Evolutionary conservation across 1,284 basidiomycete species (phyloP).

Genomic region (Xerocomus amazonicus): DNA sequence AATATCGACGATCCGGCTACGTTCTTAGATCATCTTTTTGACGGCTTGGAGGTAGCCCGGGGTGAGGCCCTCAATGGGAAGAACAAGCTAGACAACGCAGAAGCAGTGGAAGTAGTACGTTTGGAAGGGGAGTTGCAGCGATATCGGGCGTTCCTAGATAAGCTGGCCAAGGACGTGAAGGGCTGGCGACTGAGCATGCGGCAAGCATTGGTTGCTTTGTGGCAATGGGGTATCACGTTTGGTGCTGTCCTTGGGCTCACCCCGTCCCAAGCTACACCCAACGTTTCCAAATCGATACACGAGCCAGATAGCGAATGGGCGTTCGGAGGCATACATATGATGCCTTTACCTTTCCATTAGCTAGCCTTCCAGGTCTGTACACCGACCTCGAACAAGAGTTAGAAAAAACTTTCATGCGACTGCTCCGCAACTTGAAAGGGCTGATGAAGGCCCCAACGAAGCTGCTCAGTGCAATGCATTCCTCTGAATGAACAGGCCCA

Average conservation of each 20-base stretch:
- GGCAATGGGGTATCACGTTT: slow-evolving; percentile 62
- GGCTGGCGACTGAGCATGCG: slow-evolving; percentile 54
- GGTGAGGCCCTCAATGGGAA: slow-evolving; percentile 2
- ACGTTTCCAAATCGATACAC: slow-evolving; percentile 6
- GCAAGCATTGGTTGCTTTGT: slow-evolving; percentile 35
- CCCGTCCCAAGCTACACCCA: slow-evolving; percentile 35
- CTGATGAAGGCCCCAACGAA: slow-evolving; percentile 59
- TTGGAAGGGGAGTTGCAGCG: slow-evolving; percentile 55
- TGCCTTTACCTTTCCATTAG: slow-evolving; percentile 62
- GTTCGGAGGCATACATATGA: slow-evolving; percentile 69
- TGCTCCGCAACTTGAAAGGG: slow-evolving; percentile 37
- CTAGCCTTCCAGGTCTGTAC: slow-evolving; percentile 50
- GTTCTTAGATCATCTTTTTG: too few relatives aligned
- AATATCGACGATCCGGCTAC: too few relatives aligned
- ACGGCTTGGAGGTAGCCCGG: too few relatives aligned
- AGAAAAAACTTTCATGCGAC: slow-evolving; percentile 49
- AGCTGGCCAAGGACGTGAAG: slow-evolving; percentile 54
- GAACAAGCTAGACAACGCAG: slow-evolving; percentile 35
- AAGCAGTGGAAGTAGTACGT: slow-evolving; percentile 51
- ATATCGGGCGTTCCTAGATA: slow-evolving; percentile 52
- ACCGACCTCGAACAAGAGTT: slow-evolving; percentile 51
- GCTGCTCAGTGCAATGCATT: slow-evolving; percentile 64
- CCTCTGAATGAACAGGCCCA: slow-evolving; percentile 66
- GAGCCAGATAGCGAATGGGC: slow-evolving; percentile 25
- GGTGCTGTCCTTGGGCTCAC: slow-evolving; percentile 64